Conservation (phyloP, 345 rosid genomes). For the Triadica sebifera region DNA sequence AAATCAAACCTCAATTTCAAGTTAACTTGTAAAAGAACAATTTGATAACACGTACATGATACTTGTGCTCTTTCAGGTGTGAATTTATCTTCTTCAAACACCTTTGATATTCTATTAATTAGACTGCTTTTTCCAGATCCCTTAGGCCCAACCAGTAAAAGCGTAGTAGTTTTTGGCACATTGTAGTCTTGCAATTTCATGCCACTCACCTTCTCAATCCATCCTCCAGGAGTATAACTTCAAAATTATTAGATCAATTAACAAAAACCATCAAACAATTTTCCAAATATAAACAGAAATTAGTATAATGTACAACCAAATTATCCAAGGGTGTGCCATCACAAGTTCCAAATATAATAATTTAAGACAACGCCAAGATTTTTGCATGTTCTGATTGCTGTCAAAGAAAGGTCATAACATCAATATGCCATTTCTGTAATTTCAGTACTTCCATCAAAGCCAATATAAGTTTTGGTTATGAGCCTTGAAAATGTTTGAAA, state of each 20-base stretch:
- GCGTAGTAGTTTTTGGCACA: conserved; percentile 55
- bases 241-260: neutral
- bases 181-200: conserved; percentile 33
- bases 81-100: conserved; percentile 54
- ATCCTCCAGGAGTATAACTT: conserved; percentile 66
- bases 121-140: conserved; percentile 90
- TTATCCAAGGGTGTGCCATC: neutral
- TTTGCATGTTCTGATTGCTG: neutral
- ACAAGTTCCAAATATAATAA: neutral
- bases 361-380: neutral
- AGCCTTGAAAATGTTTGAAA: neutral
- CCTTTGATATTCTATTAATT: conserved; percentile 64
- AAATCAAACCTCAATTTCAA: neutral
- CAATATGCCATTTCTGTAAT: neutral
- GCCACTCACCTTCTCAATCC: conserved; percentile 44
- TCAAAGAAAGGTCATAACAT: neutral
- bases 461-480: neutral
- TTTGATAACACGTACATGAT: conserved; percentile 48
- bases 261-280: neutral
- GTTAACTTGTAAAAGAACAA: neutral
- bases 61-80: conserved; percentile 73
- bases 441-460: neutral
- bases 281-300: neutral
- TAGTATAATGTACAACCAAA: neutral
- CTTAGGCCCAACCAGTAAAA: conserved; percentile 69